Percentiles rank a stretch among this genome's conserved stretches.
Evolutionary conservation across 1,284 basidiomycete species (phyloP).

Genomic region (Amylostereum chailletii): DNA sequence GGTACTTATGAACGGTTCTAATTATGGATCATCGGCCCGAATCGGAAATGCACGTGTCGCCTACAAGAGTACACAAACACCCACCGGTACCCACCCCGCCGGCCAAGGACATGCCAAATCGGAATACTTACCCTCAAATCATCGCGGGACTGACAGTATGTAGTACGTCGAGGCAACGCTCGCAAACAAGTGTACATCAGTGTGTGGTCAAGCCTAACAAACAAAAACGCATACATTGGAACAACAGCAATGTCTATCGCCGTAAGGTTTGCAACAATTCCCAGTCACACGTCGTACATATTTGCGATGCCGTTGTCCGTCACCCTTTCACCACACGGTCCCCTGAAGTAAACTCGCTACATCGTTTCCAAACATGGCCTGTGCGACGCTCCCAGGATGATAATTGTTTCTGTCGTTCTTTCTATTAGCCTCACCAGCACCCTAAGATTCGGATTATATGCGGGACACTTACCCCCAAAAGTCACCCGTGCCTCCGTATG

Average conservation of each 20-base stretch:
- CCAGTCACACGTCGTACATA: not conserved
- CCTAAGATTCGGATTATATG: not conserved
- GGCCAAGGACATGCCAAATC: no score
- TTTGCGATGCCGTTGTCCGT: not conserved
- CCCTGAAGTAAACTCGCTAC: not conserved
- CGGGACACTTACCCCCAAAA: slow-evolving; percentile 45
- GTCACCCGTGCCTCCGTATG: slow-evolving; percentile 35
- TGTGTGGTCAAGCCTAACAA: not conserved
- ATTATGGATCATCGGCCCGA: no score
- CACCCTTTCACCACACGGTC: slow-evolving; percentile 4
- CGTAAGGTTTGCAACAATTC: not conserved
- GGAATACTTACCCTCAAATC: no score
- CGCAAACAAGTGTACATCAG: not conserved
- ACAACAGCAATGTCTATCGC: not conserved
- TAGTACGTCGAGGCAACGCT: no score
- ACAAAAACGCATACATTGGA: not conserved
- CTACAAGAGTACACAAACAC: no score
- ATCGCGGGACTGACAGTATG: no score
- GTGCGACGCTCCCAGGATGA: slow-evolving; percentile 33
- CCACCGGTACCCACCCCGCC: no score
- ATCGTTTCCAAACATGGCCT: slow-evolving; percentile 5
- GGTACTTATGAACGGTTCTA: no score
- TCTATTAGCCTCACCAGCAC: not conserved
- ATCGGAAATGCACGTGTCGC: no score
- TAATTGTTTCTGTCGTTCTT: slow-evolving; percentile 30